Evolutionary conservation across 371 early-diverging fungal genomes (phyloP).

Genomic region (Mucor circinelloides): DNA sequence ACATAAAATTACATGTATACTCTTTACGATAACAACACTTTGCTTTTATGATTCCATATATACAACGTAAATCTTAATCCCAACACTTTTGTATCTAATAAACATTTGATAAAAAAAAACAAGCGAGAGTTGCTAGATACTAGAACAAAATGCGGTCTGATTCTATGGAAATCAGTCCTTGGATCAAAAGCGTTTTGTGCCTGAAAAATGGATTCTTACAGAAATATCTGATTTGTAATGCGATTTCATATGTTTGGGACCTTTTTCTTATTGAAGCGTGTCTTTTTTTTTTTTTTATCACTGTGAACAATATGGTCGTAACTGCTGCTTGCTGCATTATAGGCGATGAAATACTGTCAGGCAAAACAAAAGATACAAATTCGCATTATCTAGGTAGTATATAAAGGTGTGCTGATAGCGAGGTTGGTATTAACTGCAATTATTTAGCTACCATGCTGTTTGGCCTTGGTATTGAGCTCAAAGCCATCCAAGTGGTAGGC

Average conservation of each 20-base stretch:
- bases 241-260: background rate
- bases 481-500: conserved; percentile 57
- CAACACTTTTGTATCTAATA: too few species aligned
- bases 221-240: background rate
- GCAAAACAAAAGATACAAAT: conserved; percentile 73
- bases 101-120: too few species aligned
- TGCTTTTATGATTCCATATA: too few species aligned
- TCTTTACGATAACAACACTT: too few species aligned
- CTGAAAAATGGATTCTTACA: too few species aligned
- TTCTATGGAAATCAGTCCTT: too few species aligned
- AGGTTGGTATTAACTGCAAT: background rate
- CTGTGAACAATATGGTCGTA: background rate
- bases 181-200: too few species aligned
- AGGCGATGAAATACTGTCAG: conserved; percentile 75
- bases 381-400: conserved; percentile 53
- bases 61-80: too few species aligned
- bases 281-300: background rate
- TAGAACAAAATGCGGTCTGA: too few species aligned
- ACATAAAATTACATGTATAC: too few species aligned
- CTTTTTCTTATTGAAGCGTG: too few species aligned
- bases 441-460: conserved; percentile 57
- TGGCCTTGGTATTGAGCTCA: conserved; percentile 57
- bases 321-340: conserved; percentile 48
- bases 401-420: background rate
- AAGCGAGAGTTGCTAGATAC: too few species aligned